A percentile compares a stretch with the other conserved stretches of the same genome.
Evolutionary conservation across 768 basidiomycete genomes (phyloP).

Genomic region (Mycena rosella): DNA sequence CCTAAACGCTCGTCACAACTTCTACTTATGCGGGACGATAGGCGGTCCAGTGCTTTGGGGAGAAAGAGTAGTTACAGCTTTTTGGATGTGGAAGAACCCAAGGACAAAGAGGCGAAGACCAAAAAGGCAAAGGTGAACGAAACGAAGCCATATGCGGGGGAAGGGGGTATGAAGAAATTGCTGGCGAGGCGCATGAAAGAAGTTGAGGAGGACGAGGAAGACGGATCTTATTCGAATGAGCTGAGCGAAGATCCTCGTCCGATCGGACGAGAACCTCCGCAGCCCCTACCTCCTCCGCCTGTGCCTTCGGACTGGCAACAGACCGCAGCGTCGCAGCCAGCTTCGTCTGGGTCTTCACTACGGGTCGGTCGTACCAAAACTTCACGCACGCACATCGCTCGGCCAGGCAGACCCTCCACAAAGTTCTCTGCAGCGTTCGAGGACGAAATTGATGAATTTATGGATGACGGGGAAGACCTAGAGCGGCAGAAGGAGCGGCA

Average conservation of each 20-base stretch:
- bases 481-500: slow-evolving; percentile 58
- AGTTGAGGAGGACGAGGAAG: slow-evolving; percentile 41
- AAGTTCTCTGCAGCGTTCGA: slow-evolving; percentile 78
- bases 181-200: slow-evolving; percentile 55
- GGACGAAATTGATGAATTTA: slow-evolving; percentile 59
- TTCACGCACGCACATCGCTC: slow-evolving; percentile 70
- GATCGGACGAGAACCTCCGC: slow-evolving; percentile 28
- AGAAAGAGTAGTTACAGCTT: slow-evolving; percentile 43
- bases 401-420: slow-evolving; percentile 61
- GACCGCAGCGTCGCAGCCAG: slow-evolving; percentile 50
- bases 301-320: slow-evolving; percentile 41
- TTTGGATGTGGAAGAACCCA: slow-evolving; percentile 36
- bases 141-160: slow-evolving; percentile 83
- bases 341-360: slow-evolving; percentile 63
- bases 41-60: slow-evolving; percentile 62
- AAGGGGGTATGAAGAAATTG: slow-evolving; percentile 84
- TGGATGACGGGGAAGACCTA: slow-evolving; percentile 58
- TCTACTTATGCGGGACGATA: slow-evolving; percentile 73
- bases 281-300: slow-evolving; percentile 36
- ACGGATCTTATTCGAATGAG: slow-evolving; percentile 12
- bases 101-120: slow-evolving; percentile 50
- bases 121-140: slow-evolving; percentile 61
- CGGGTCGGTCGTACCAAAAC: slow-evolving; percentile 74
- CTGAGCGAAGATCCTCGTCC: background rate
- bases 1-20: slow-evolving; percentile 58